Evolutionary conservation across 306 rosid genomes (phyloP), one percentile per base, ranked within the genome.

Genomic region (Fragaria iinumae): DNA sequence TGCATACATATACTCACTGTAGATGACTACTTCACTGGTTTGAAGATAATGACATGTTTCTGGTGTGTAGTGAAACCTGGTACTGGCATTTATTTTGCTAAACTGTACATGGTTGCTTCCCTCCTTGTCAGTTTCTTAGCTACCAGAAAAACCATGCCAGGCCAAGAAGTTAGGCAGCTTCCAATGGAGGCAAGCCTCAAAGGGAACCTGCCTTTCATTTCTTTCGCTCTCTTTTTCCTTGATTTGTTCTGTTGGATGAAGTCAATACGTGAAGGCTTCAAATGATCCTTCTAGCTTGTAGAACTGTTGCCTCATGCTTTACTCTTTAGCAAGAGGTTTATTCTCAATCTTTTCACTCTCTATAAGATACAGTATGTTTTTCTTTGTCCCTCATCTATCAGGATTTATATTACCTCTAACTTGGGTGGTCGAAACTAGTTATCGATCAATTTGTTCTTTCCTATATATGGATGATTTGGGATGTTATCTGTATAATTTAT

Each of bases 51-150:
- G 78, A 63, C 44, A 44, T 45, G 20, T 62, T 74, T 32, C 20
- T 74, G 71, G 36, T 27, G 55, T 43, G 34, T 43, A 38, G 53
- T 67, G 72, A 67, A 12, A 43, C 50, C 64, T 73, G 67, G 67
- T 39, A 73, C 70, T 38, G 5, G 45, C 77, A 17, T 60, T 62
- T 62, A 34, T 47, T 8, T 60, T 62, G 60, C 47, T 74, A 74
- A 44, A 47, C 71, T 60, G 34, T 44, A 60, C 47, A 23, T n/a
- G 50, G 38, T 63, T 45, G 44, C 59, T 74, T 74, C 70, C 70
- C 50, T 27, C 44, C 8, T 74, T 74, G 78, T 45, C 78, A 44
- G 45, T 60, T 62, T 47, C 38, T 4, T 57, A 14, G 39, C 77
- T 34, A 63, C 45, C 69, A 64, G 69, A 64, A 29, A 4, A 29